phyloP scores from a whole-genome alignment of 2,329 filamentous ascomycete genomes.

The Colletotrichum endophyticum region DNA sequence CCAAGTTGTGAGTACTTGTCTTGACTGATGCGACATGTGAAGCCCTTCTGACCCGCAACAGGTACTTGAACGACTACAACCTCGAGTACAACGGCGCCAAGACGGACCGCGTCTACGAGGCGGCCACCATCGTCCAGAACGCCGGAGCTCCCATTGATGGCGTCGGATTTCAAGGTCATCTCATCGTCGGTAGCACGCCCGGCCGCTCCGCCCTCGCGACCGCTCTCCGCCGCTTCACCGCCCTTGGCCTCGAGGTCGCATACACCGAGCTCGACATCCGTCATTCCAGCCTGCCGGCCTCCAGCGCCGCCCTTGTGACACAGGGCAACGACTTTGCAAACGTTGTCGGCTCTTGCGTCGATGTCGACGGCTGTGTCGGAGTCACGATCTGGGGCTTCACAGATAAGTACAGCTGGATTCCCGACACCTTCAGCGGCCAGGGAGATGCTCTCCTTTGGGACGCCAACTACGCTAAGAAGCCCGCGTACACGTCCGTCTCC shows the following conservation, averaged over 20 bases:
- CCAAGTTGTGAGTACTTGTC: constrained; percentile 46
- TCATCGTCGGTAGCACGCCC: constrained; percentile 49
- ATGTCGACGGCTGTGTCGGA: constrained; percentile 44
- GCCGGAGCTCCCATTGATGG: constrained; percentile 55
- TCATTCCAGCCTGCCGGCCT: constrained; percentile 49
- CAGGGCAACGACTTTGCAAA: constrained; percentile 54
- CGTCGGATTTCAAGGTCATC: constrained; percentile 57
- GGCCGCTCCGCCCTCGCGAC: constrained; percentile 45
- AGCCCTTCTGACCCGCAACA: not conserved
- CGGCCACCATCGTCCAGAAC: constrained; percentile 38
- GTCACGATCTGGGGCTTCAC: constrained; percentile 49
- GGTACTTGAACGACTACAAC: constrained; percentile 67
- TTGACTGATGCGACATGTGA: not conserved
- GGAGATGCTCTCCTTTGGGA: constrained; percentile 46
- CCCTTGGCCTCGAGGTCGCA: constrained; percentile 60
- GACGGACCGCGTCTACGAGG: constrained; percentile 33
- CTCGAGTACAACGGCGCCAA: constrained; percentile 47
- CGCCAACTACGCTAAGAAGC: constrained; percentile 40
- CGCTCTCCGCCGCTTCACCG: constrained; percentile 54
- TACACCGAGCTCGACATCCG: constrained; percentile 68
- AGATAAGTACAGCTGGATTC: constrained; percentile 44
- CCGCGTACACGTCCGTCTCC: constrained; percentile 42
- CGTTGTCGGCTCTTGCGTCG: constrained; percentile 41
- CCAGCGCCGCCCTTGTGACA: constrained; percentile 38
- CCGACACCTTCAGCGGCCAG: constrained; percentile 39